Percentiles rank a stretch among this genome's conserved stretches.
These are phyloP conservation scores for Trifolium repens DNA, from an alignment of 306 rosid genomes.

Conservation along the genomic window DNA sequence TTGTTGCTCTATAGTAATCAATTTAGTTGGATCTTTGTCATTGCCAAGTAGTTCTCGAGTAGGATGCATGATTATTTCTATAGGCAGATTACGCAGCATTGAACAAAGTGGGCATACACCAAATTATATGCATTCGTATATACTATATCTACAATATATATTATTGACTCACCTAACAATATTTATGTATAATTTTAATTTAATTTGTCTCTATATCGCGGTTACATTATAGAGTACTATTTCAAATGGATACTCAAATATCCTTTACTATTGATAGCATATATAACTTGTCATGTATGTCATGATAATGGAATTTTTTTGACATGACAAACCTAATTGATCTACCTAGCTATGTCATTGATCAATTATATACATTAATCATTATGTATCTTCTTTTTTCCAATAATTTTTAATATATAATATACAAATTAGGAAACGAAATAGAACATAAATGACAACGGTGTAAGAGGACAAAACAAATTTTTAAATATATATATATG, in stretches of 20 bases:
- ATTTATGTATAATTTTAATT: neutral
- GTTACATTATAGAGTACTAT: neutral
- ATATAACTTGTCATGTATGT: neutral
- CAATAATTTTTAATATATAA: too few relatives aligned
- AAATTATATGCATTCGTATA: conserved; percentile 1
- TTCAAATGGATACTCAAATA: neutral
- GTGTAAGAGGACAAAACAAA: too few relatives aligned
- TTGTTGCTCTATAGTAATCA: conserved; percentile 12
- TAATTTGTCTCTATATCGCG: neutral
- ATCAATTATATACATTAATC: neutral
- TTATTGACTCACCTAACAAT: neutral
- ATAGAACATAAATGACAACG: too few relatives aligned
- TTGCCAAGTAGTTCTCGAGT: conserved; percentile 50
- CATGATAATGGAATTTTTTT: neutral
- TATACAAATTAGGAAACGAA: too few relatives aligned
- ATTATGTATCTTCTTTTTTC: too few relatives aligned
- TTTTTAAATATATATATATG: too few relatives aligned
- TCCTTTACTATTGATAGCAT: neutral
- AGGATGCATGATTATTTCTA: conserved; percentile 41
- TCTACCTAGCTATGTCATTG: neutral
- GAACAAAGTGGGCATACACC: conserved; percentile 37
- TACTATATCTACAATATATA: conserved; percentile 13
- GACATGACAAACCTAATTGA: neutral
- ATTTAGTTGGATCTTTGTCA: conserved; percentile 53
- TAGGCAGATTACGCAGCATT: conserved; percentile 26